Evolutionary conservation across 192 early-diverging fungal species (phyloP).

Genomic region (Globomyces pollinis-pini): DNA sequence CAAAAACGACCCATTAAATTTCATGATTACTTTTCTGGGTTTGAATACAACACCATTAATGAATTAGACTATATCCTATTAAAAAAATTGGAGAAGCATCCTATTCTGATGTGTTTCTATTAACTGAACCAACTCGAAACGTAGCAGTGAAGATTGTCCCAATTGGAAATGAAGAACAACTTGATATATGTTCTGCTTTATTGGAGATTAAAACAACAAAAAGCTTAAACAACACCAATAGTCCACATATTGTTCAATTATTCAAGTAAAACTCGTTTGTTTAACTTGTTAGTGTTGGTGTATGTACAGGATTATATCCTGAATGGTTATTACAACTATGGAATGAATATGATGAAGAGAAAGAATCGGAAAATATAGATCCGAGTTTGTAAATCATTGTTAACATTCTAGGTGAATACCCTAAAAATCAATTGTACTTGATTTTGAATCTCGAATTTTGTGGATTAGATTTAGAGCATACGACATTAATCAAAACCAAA

Average conservation of each 20-base stretch:
- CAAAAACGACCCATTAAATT: background rate
- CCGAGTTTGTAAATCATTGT: too few species aligned
- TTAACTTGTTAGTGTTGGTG: constrained; percentile 47
- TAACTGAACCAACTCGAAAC: constrained; percentile 20
- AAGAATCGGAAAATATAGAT: constrained; percentile 63
- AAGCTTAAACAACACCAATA: too few species aligned
- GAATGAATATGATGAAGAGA: constrained; percentile 57
- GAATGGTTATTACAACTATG: constrained; percentile 57
- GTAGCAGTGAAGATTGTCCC: constrained; percentile 79
- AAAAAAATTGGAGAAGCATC: constrained; percentile 79
- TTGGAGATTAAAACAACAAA: constrained; percentile 50
- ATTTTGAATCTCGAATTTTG: constrained; percentile 67
- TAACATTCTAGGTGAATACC: constrained; percentile 50
- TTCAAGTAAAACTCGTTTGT: constrained; percentile 24
- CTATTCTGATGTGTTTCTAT: constrained; percentile 71
- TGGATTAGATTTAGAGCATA: constrained; percentile 64
- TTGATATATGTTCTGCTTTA: constrained; percentile 46
- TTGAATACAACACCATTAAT: too few species aligned
- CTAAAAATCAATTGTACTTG: constrained; percentile 60
- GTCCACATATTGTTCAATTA: constrained; percentile 42
- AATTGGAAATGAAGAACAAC: constrained; percentile 49
- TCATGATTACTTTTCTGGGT: background rate
- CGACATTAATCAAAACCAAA: constrained; percentile 31
- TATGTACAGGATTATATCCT: constrained; percentile 65
- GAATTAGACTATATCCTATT: constrained; percentile 3